Base-by-base conservation (phyloP, 352 stramenopile genomes). In the Phytopythium delawarense region DNA sequence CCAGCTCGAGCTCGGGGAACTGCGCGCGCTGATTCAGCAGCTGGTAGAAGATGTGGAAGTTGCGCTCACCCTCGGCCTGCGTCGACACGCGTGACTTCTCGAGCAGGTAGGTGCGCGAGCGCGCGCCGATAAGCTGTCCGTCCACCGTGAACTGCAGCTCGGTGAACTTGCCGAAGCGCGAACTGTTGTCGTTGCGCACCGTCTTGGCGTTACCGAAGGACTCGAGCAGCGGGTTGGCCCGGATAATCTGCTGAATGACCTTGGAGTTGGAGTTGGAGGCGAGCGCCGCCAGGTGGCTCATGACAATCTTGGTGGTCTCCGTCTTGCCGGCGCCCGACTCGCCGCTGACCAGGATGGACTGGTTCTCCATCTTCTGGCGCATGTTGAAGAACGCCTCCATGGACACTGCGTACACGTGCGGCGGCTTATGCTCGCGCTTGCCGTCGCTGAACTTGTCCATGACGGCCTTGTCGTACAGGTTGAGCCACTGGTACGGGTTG, bases 291-390 rank as follows among this genome's bases (percentile, higher is more conserved):
- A 99, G 74, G 67, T 98, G 95, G 53, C 85, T 92, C 87, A 98
- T 96, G 55, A 98, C 87, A 65, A 98, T 97, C 75, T 98, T 99
- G 20, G 96, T 98, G 13, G 96, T 98, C 75, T 98, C 94, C 0
- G 96, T 99, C 72, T 99, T 99, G 55, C 96, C 96, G 34, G 96
- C 95, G 49, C 96, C 96, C 15, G 86, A 97, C 69, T 99, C 96
- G 37, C 96, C 96, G 51, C 77, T 96, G 4, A 99, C 93, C 15
- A 99, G 73, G 70, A 99, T 98, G 42, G 89, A 98, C 72, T 99
- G 96, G 74, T 98, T 96, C 46, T 88, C 75, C 48, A 76, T 67
- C 23, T 80, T 71, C 35, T 76, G 67, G 34, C 79, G 70, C 86
- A 96, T 92, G 63, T 91, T 86, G 59, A 82, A 85, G 62, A 94